Percentiles rank a stretch among this genome's conserved stretches.
Evolutionary conservation across 208 protist species (phyloP).

Genomic region (Trypanosoma mega): DNA sequence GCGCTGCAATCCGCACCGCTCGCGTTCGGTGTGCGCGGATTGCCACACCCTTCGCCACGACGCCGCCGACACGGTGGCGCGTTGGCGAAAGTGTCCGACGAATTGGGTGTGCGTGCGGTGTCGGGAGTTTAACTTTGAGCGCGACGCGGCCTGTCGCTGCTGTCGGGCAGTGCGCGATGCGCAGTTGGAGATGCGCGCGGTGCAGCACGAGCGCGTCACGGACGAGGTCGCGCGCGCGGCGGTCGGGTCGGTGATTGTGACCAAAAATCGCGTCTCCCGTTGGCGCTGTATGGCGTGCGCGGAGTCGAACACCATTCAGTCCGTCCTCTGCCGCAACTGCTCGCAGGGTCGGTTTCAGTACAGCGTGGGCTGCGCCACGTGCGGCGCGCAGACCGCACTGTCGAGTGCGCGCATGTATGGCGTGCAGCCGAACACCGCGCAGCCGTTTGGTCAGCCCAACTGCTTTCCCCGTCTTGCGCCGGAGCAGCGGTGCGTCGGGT

Average conservation of each 20-base stretch:
- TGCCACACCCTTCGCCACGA: slow-evolving; percentile 65
- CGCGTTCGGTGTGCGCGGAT: slow-evolving; percentile 47
- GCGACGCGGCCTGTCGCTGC: slow-evolving; percentile 38
- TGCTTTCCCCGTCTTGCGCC: slow-evolving; percentile 38
- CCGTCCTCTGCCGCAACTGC: slow-evolving; percentile 51
- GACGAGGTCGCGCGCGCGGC: slow-evolving; percentile 38
- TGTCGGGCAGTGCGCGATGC: slow-evolving; percentile 19
- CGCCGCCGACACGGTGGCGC: slow-evolving; percentile 8
- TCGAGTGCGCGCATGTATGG: slow-evolving; percentile 51
- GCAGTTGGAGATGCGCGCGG: slow-evolving; percentile 9
- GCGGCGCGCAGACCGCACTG: slow-evolving; percentile 27
- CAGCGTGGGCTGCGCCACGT: slow-evolving; percentile 42
- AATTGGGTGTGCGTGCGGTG: slow-evolving; percentile 49
- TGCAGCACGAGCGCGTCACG: slow-evolving; percentile 31
- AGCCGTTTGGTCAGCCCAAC: slow-evolving; percentile 48
- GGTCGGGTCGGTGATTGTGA: slow-evolving; percentile 53
- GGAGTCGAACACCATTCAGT: slow-evolving; percentile 70
- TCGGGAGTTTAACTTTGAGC: slow-evolving; percentile 43
- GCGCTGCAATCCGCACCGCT: slow-evolving; percentile 26
- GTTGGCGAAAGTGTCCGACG: slow-evolving; percentile 20
- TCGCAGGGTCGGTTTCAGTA: slow-evolving; percentile 48
- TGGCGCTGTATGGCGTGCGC: slow-evolving; percentile 64
- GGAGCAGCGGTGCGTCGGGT: slow-evolving; percentile 40
- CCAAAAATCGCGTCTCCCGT: slow-evolving; percentile 49
- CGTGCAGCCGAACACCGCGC: slow-evolving; percentile 5